These are phyloP conservation scores for Ensete glaucum DNA, from an alignment of 176 grass and related monocot species.

Conservation along the genomic window DNA sequence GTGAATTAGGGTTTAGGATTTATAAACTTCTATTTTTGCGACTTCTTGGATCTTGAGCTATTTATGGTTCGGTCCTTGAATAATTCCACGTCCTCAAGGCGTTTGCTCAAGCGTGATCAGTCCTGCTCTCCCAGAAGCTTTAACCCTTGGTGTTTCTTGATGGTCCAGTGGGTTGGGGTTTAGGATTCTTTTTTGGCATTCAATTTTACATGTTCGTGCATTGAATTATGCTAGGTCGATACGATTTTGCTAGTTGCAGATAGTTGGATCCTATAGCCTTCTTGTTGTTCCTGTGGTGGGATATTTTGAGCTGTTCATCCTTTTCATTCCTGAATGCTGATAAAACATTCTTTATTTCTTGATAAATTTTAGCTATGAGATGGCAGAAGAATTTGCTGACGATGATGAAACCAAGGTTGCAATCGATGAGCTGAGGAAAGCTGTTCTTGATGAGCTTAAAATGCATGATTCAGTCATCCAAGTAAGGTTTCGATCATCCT, in stretches of 20 bases:
- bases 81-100: not conserved
- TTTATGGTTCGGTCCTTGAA: not conserved
- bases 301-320: not conserved
- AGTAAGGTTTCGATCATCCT: conserved; percentile 25
- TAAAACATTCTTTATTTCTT: not conserved
- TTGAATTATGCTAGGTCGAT: not conserved
- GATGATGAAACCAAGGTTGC: conserved; percentile 81
- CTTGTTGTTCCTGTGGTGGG: not conserved
- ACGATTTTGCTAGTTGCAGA: not conserved
- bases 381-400: conserved; percentile 86
- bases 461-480: conserved; percentile 66
- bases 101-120: no score
- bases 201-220: no score
- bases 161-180: no score
- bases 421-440: conserved; percentile 51
- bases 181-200: no score
- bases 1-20: not conserved
- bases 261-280: not conserved
- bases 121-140: no score
- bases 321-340: not conserved
- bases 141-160: no score
- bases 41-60: not conserved
- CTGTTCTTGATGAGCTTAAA: conserved; percentile 60
- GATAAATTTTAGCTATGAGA: conserved; percentile 63
- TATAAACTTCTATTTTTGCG: not conserved